Conservation (phyloP, 2,329 filamentous ascomycete species). For the Dryadomyces sulphureus region DNA sequence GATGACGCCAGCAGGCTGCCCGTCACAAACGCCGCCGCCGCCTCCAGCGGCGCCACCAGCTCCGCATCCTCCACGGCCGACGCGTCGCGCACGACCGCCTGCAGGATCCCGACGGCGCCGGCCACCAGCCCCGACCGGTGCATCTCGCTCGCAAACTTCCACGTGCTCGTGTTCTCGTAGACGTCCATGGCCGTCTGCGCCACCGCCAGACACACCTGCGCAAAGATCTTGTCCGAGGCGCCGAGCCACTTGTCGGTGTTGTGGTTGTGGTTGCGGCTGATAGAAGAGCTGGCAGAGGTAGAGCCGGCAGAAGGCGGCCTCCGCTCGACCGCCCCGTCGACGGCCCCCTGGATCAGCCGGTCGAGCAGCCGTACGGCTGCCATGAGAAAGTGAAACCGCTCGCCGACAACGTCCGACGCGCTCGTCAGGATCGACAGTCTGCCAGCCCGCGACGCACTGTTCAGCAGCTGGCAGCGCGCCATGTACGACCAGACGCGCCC, state of each 20-base stretch:
- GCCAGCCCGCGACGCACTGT: constrained; percentile 60
- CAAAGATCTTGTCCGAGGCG: constrained; percentile 64
- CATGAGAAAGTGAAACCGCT: constrained; percentile 63
- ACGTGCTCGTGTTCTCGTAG: constrained; percentile 72
- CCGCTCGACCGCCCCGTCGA: constrained; percentile 52
- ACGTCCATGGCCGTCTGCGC: constrained; percentile 66
- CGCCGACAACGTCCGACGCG: constrained; percentile 64
- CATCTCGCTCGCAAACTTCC: constrained; percentile 59
- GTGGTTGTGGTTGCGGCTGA: too few species aligned
- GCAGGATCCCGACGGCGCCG: constrained; percentile 53
- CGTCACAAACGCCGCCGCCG: constrained; percentile 61
- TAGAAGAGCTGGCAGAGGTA: too few species aligned
- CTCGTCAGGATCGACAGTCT: constrained; percentile 66
- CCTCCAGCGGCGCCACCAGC: constrained; percentile 38
- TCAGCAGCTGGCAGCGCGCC: constrained; percentile 64
- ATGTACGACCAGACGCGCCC: constrained; percentile 84
- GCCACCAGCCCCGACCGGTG: constrained; percentile 56
- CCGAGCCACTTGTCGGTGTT: constrained; percentile 44
- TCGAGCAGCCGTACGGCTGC: constrained; percentile 62
- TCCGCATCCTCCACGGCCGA: constrained; percentile 45
- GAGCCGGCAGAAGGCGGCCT: constrained; percentile 19
- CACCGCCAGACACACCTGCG: constrained; percentile 56
- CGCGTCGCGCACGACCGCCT: constrained; percentile 54
- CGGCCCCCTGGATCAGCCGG: constrained; percentile 59
- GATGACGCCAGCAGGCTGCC: constrained; percentile 62